Conservation (phyloP, 306 rosid species). For the Corylus heterophylla region DNA sequence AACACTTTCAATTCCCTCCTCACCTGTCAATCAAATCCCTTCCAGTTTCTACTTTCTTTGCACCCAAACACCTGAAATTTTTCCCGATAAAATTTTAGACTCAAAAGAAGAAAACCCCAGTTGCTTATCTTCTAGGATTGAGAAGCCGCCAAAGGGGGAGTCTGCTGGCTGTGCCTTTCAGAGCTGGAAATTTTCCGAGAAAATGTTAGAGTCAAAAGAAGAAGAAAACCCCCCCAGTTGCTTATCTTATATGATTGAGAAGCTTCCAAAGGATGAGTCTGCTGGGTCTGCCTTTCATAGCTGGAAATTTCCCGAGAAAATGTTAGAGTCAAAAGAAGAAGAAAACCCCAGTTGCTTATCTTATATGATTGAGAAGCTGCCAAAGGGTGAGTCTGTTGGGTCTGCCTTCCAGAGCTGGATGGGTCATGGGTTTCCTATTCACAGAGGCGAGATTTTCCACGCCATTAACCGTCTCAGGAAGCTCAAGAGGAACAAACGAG, state of each 20-base stretch:
- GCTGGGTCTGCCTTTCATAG: constrained; percentile 69
- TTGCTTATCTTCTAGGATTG: constrained; percentile 68
- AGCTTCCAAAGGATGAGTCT: constrained; percentile 50
- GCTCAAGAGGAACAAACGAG: constrained; percentile 73
- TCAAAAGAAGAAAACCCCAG: constrained; percentile 31
- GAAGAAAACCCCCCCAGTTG: constrained; percentile 31
- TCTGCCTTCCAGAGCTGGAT: constrained; percentile 85
- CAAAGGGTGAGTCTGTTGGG: constrained; percentile 54
- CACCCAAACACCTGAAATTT: constrained; percentile 41
- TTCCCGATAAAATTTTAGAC: constrained; percentile 16
- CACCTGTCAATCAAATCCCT: constrained; percentile 18
- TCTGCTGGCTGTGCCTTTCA: constrained; percentile 65
- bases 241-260: constrained; percentile 73
- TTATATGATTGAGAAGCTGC: constrained; percentile 71
- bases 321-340: constrained; percentile 17
- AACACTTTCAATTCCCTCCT: constrained; percentile 38
- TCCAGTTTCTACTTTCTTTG: constrained; percentile 36
- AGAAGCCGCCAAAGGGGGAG: constrained; percentile 57
- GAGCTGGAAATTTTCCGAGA: constrained; percentile 51
- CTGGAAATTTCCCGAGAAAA: constrained; percentile 46
- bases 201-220: constrained; percentile 18
- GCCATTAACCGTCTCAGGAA: constrained; percentile 88
- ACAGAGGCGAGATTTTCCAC: constrained; percentile 72
- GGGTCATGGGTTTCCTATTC: constrained; percentile 87
- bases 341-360: constrained; percentile 54